Evolutionary conservation across 371 early-diverging fungal species (phyloP).

Genomic region (Conidiobolus coronatus): DNA sequence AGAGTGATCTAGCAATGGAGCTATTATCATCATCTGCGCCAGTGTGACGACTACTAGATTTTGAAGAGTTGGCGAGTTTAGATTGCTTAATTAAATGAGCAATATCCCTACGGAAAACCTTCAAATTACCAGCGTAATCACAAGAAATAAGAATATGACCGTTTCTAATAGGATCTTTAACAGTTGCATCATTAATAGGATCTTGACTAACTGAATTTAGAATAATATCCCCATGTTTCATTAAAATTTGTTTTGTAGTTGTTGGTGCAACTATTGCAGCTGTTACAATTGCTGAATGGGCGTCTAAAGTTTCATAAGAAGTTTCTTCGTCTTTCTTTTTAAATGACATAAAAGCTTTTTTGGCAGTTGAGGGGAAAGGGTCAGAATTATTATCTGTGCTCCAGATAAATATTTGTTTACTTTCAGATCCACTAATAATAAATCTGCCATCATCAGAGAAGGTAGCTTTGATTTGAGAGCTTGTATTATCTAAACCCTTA

Average conservation of each 20-base stretch:
- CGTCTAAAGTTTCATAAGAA: conserved; percentile 13
- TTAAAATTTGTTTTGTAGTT: conserved; percentile 24
- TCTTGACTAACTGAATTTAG: conserved; percentile 9
- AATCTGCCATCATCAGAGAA: conserved; percentile 48
- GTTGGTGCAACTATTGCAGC: conserved; percentile 33
- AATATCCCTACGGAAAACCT: conserved; percentile 34
- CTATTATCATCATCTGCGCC: too few species aligned
- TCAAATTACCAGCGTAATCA: conserved; percentile 29
- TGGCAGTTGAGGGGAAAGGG: conserved; percentile 7
- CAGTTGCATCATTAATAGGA: conserved; percentile 6
- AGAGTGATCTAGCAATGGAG: too few species aligned
- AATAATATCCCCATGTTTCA: conserved; percentile 18
- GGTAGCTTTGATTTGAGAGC: conserved; percentile 41
- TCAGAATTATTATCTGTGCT: conserved; percentile 16
- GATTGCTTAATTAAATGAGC: neutral
- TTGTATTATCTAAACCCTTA: conserved; percentile 42
- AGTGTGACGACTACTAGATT: too few species aligned
- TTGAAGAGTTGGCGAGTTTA: too few species aligned
- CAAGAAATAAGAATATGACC: conserved; percentile 37
- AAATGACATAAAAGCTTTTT: conserved; percentile 16
- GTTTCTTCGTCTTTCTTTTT: conserved; percentile 13
- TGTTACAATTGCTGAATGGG: conserved; percentile 25
- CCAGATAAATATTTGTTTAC: conserved; percentile 51
- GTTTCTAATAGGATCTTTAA: conserved; percentile 13
- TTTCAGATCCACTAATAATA: conserved; percentile 65